phyloP scores from a whole-genome alignment of 2,329 filamentous ascomycete genomes.

The Exophiala alcalophila region DNA sequence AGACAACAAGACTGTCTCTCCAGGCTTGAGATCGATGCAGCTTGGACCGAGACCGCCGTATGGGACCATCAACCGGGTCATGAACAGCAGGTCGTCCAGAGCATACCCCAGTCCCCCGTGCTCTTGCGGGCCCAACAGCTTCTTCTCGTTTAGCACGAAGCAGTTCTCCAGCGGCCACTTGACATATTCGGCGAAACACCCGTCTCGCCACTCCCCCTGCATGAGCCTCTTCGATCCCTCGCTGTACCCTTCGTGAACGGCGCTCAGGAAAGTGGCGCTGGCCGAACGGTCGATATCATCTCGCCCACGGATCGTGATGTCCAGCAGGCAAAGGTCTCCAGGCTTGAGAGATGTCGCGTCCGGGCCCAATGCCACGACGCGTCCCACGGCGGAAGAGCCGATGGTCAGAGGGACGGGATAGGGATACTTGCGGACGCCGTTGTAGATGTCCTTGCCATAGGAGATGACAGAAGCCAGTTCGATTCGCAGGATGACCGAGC shows the following conservation, averaged over 20 bases:
- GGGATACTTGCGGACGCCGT: constrained; percentile 39
- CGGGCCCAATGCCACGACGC: constrained; percentile 37
- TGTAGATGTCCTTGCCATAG: constrained; percentile 35
- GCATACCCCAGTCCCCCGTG: constrained; percentile 45
- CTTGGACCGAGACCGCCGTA: constrained; percentile 42
- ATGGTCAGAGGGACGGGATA: constrained; percentile 35
- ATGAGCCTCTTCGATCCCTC: constrained; percentile 35
- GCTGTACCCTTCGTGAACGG: constrained; percentile 32
- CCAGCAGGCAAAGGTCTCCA: constrained; percentile 41
- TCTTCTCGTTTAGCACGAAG: constrained; percentile 35
- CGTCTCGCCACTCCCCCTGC: constrained; percentile 38
- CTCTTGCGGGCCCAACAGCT: constrained; percentile 5
- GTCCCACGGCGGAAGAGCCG: constrained; percentile 38
- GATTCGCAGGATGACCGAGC: constrained; percentile 43
- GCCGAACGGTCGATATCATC: constrained; percentile 33
- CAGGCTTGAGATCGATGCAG: constrained; percentile 40
- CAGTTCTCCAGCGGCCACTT: constrained; percentile 40
- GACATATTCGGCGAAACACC: constrained; percentile 38
- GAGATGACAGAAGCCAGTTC: constrained; percentile 36
- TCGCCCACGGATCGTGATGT: constrained; percentile 37
- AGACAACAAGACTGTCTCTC: constrained; percentile 48
- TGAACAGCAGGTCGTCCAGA: constrained; percentile 39
- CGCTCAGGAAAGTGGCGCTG: constrained; percentile 11
- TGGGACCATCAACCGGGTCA: constrained; percentile 39
- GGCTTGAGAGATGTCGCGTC: constrained; percentile 37